A percentile compares a stretch with the other conserved stretches of the same genome.
These are phyloP conservation scores for Turritis glabra DNA, from an alignment of 345 rosid species.

Conservation along the genomic window DNA sequence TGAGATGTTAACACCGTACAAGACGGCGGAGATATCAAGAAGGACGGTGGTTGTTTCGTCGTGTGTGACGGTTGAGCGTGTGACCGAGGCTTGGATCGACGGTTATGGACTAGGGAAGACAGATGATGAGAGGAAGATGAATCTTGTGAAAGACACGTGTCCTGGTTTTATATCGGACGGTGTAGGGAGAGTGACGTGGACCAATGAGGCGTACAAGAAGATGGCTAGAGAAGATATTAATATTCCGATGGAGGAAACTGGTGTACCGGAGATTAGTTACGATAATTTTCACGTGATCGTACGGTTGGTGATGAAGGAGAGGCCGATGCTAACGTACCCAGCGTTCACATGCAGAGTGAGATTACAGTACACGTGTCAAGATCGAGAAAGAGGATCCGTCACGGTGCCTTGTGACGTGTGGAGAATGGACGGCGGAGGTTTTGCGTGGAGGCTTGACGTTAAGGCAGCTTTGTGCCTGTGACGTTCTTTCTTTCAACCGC, in stretches of 20 bases:
- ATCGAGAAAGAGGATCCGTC: slow-evolving; percentile 52
- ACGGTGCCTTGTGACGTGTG: slow-evolving; percentile 86
- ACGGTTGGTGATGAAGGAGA: slow-evolving; percentile 64
- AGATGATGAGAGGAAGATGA: slow-evolving; percentile 56
- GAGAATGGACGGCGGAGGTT: slow-evolving; percentile 75
- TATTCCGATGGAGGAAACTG: slow-evolving; percentile 28
- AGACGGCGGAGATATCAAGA: slow-evolving; percentile 26
- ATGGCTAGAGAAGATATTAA: slow-evolving; percentile 51
- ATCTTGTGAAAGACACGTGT: slow-evolving; percentile 68
- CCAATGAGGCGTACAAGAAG: slow-evolving; percentile 59
- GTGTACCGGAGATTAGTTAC: slow-evolving; percentile 24
- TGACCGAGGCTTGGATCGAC: slow-evolving; percentile 68
- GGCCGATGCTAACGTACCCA: slow-evolving; percentile 36
- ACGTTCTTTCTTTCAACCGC: background rate
- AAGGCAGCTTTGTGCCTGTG: slow-evolving; percentile 68
- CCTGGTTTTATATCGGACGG: slow-evolving; percentile 80
- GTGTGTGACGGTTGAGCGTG: slow-evolving; percentile 73
- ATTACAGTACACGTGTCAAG: slow-evolving; percentile 56
- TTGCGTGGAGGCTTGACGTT: slow-evolving; percentile 88
- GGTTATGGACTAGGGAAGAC: slow-evolving; percentile 55
- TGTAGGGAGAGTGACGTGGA: slow-evolving; percentile 70
- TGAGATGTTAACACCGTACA: slow-evolving; percentile 21
- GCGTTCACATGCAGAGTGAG: slow-evolving; percentile 77
- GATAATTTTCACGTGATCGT: slow-evolving; percentile 45
- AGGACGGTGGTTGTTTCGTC: slow-evolving; percentile 40